Percentiles rank a stretch among this genome's conserved stretches.
Evolutionary conservation across 768 basidiomycete species (phyloP).

Genomic region (Paxillus rubicundulus): DNA sequence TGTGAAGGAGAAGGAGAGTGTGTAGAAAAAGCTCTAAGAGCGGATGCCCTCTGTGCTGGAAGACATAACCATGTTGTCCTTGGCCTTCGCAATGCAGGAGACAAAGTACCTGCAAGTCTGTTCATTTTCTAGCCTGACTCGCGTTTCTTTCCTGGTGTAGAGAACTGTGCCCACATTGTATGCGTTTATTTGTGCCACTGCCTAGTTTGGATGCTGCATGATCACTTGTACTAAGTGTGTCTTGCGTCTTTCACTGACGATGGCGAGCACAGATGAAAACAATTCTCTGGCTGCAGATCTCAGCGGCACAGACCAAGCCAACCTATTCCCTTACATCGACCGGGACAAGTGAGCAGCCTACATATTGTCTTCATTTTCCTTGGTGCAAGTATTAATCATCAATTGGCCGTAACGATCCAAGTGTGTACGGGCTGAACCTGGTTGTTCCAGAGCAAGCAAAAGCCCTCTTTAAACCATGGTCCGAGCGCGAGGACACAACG

Average conservation of each 20-base stretch:
- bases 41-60: background rate
- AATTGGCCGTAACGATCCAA: conserved; percentile 24
- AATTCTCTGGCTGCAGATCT: conserved; percentile 47
- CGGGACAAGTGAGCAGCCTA: conserved; percentile 58
- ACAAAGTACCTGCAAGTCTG: conserved; percentile 17
- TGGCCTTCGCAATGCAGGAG: conserved; percentile 10
- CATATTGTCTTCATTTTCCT: background rate
- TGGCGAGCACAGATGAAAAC: conserved; percentile 13
- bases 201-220: conserved; percentile 13
- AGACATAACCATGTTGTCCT: conserved; percentile 3
- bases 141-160: background rate
- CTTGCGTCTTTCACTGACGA: background rate
- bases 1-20: conserved; percentile 4
- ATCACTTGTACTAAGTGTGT: no score
- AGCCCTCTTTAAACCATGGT: conserved; percentile 78
- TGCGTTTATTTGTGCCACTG: conserved; percentile 15
- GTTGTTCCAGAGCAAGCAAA: conserved; percentile 79
- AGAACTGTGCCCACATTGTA: background rate
- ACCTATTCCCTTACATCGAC: conserved; percentile 59
- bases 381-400: conserved; percentile 1
- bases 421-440: conserved; percentile 79
- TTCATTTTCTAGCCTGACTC: conserved; percentile 20
- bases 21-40: conserved; percentile 17
- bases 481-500: conserved; percentile 64
- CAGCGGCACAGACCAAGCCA: conserved; percentile 48